Evolutionary conservation across 257 asterid species (phyloP), one percentile per base, ranked within the genome.

Genomic region (Mitragyna speciosa): DNA sequence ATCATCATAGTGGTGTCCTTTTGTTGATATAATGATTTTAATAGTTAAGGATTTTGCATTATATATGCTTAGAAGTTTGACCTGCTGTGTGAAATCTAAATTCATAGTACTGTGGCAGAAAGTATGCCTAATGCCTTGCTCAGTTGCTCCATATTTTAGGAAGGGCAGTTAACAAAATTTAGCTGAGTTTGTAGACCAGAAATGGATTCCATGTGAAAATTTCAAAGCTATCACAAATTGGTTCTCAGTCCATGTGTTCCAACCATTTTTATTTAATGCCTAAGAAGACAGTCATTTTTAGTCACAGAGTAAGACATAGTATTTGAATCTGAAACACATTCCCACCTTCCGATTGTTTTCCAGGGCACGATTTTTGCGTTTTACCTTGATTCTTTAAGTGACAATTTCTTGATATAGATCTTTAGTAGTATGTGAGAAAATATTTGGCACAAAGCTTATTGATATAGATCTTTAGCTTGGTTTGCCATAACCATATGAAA

Each of bases 171-270:
- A 15, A 22, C 26, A 5, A 36, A 49, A 59, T 78, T 68, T 76
- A 28, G 28, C 43, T 51, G 64, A 78, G 74, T 30, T 22, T 41
- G 66, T 39, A 12, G 41, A 47, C 28, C 24, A 15, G 41, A 43
- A 64, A 61, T 76, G 72, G 63, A 76, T 76, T 76, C 61, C 61
- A 2, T 61, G 63, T 76, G 79, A 76, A 76, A 9, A 43, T 76
- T 63, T 24, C 7, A 12, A 61, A 76, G 66, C 33, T 14, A 59
- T 76, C 19, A 54, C 78, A 24, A 28, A 16, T 22, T 61, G 33
- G 48, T 43, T 8, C 43, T 45, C 59, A n/a, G 24, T 11, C 45
- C 79, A 59, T 59, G 49, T 51, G 66, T 75, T n/a, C n/a, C 71
- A 41, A 76, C 59, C 71, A 76, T n/a, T 43, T 61, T n/a, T 59